Evolutionary conservation across 2,329 filamentous ascomycete genomes (phyloP).

Genomic region (Alternaria infectoria): DNA sequence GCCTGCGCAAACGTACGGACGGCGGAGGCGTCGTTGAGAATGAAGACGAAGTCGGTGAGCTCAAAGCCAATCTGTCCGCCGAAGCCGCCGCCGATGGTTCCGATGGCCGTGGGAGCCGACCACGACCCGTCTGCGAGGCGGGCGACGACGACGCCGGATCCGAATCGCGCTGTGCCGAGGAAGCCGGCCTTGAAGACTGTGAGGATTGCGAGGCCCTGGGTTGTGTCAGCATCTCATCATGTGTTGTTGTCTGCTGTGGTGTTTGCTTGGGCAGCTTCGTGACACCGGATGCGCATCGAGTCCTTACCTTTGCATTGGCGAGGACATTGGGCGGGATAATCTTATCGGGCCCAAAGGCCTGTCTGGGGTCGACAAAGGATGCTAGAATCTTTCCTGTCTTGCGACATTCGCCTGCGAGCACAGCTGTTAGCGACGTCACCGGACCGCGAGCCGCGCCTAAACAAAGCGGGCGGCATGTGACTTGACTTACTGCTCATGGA

Average conservation of each 20-base stretch:
- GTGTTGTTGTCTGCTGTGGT: background rate
- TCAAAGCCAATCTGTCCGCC: slow-evolving; percentile 88
- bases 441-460: slow-evolving; percentile 4
- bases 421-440: slow-evolving; percentile 45
- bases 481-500: slow-evolving; percentile 60
- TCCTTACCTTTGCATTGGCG: slow-evolving; percentile 81
- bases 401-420: slow-evolving; percentile 82
- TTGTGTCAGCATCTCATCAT: slow-evolving; percentile 8
- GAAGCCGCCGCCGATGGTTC: slow-evolving; percentile 80
- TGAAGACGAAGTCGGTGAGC: slow-evolving; percentile 95
- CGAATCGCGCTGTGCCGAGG: slow-evolving; percentile 80
- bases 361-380: slow-evolving; percentile 91
- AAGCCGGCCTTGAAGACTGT: slow-evolving; percentile 89
- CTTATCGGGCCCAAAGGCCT: slow-evolving; percentile 95
- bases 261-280: slow-evolving; percentile 5
- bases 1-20: slow-evolving; percentile 94
- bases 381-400: slow-evolving; percentile 96
- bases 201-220: slow-evolving; percentile 77
- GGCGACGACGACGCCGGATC: slow-evolving; percentile 81
- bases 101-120: slow-evolving; percentile 83
- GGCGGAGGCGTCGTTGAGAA: slow-evolving; percentile 87
- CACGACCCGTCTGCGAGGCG: slow-evolving; percentile 77
- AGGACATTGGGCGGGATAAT: slow-evolving; percentile 92
- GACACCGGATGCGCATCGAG: slow-evolving; percentile 1
- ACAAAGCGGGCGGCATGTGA: slow-evolving; percentile 17